Evolutionary conservation across 1,284 basidiomycete genomes (phyloP), one percentile per base, ranked within the genome.

Genomic region (Ustilago sp.): DNA sequence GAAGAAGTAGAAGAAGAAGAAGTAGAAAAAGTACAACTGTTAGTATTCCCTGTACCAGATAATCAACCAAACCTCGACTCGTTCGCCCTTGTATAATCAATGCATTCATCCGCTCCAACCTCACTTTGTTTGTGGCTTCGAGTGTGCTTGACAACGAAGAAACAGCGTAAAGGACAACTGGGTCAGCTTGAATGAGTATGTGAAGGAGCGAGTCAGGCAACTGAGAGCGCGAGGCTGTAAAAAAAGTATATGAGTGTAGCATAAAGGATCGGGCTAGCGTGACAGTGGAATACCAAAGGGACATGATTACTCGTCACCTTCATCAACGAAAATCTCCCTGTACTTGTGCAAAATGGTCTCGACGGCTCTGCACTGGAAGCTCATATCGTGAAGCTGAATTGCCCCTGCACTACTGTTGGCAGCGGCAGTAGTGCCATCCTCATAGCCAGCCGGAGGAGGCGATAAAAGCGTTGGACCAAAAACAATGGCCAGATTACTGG

Each of bases 401-500:
- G 70, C 73, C 1, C 72, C 72, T 47, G 2, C 53, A 52, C 17
- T 48, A 5, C 47, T 28, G 19, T 53, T 39, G 12, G 19, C 23
- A 5, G 39, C 31, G 0, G 19, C 39, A 8, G 11, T 5, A 12
- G 8, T 28, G 1, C 60, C 61, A 4, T 53, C 63, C 8, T 59
- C 70, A 28, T 60, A 63, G 2, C 68, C 72, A 12, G 50, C 57
- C 12, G 75, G 69, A 3, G 83, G 83, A 7, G 84, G 77, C 28
- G 69, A 68, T 15, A 86, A 60, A 38, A 99, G 87, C 6, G 96
- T 98, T 9, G 96, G 96, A 1, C 97, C 96, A 87, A 99, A 99
- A 9, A 99, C 94, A 79, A 99, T 98, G 7, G 94, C 92, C 38
- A 99, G 88, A 87, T 99, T 99, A 76, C 93, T 92, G 58, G 92